Conservation (phyloP, 2,329 filamentous ascomycete genomes). For the Fusarium oligoseptatum region DNA sequence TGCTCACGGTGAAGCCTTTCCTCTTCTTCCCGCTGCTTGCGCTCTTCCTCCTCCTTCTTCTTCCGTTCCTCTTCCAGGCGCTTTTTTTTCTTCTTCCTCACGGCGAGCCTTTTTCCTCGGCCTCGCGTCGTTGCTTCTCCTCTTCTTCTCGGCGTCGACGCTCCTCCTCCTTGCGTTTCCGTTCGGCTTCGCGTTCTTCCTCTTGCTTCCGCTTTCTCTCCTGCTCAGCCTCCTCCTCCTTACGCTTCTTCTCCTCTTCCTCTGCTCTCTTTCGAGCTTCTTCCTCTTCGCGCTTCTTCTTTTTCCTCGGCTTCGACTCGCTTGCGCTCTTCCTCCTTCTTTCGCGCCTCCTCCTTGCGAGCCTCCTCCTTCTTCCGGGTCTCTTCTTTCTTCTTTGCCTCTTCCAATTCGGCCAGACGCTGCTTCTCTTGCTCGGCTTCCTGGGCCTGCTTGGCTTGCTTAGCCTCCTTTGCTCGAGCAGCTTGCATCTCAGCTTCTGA, state of each 20-base stretch:
- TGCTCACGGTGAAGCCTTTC: slow-evolving; percentile 60
- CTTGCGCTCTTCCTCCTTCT: slow-evolving; percentile 52
- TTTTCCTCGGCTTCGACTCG: slow-evolving; percentile 49
- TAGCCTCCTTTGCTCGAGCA: slow-evolving; percentile 51
- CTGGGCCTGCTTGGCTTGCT: slow-evolving; percentile 27
- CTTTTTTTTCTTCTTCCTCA: slow-evolving; percentile 55
- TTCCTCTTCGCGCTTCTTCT: slow-evolving; percentile 44
- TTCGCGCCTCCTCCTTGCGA: slow-evolving; percentile 47
- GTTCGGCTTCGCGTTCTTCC: slow-evolving; percentile 52
- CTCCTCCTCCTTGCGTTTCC: slow-evolving; percentile 54
- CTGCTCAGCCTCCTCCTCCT: slow-evolving; percentile 51
- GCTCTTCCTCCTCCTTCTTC: slow-evolving; percentile 55
- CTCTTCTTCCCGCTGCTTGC: slow-evolving; percentile 59
- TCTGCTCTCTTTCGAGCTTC: slow-evolving; percentile 45
- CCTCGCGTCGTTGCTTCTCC: slow-evolving; percentile 53
- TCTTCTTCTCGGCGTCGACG: slow-evolving; percentile 52
- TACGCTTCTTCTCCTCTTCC: slow-evolving; percentile 52
- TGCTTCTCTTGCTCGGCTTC: slow-evolving; percentile 43
- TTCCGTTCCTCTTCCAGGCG: slow-evolving; percentile 56
- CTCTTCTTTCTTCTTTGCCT: slow-evolving; percentile 53
- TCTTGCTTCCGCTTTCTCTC: slow-evolving; percentile 48
- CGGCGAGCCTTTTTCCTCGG: slow-evolving; percentile 52
- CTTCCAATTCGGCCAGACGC: slow-evolving; percentile 49
- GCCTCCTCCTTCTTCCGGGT: slow-evolving; percentile 53
- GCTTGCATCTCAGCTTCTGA: slow-evolving; percentile 51